Conservation (phyloP, 2,329 filamentous ascomycete genomes). For the Fusarium nurragi region DNA sequence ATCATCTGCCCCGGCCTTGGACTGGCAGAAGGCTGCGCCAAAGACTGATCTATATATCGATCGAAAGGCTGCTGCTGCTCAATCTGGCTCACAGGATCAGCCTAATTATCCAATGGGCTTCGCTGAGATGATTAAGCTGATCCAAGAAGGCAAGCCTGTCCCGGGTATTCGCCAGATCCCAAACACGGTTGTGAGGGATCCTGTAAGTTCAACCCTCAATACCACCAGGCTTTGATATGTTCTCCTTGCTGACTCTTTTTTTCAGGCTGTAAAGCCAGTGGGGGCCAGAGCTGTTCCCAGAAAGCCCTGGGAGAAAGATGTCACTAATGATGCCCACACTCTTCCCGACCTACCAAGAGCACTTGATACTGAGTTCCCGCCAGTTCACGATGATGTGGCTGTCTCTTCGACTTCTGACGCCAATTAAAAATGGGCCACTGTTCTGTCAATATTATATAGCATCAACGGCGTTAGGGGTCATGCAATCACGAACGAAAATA, state of each 20-base stretch:
- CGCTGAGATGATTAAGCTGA: slow-evolving; percentile 84
- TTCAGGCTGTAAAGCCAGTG: slow-evolving; percentile 58
- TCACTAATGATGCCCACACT: slow-evolving; percentile 16
- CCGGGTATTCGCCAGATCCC: slow-evolving; percentile 90
- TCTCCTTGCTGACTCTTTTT: slow-evolving; percentile 8
- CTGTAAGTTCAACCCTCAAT: slow-evolving; percentile 59
- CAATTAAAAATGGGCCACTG: background rate
- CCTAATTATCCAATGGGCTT: slow-evolving; percentile 85
- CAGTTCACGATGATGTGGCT: slow-evolving; percentile 36
- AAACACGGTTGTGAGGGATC: slow-evolving; percentile 76
- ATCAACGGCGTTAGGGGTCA: slow-evolving; percentile 21
- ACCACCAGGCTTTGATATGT: background rate
- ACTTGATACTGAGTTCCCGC: slow-evolving; percentile 51
- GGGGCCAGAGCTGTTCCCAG: slow-evolving; percentile 59
- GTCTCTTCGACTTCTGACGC: background rate
- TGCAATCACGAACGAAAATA: background rate
- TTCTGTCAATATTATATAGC: slow-evolving; percentile 7
- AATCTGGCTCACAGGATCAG: slow-evolving; percentile 49
- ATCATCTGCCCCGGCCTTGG: slow-evolving; percentile 39
- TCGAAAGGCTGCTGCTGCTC: slow-evolving; percentile 43
- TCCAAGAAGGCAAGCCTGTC: slow-evolving; percentile 82
- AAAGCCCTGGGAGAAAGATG: slow-evolving; percentile 82
- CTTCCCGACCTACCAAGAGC: slow-evolving; percentile 38
- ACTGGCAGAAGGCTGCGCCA: slow-evolving; percentile 62
- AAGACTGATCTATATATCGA: slow-evolving; percentile 59